A percentile compares a stretch with the other conserved stretches of the same genome.
These are phyloP conservation scores for Leishmania turanica DNA, from an alignment of 208 protist genomes.

Conservation along the genomic window DNA sequence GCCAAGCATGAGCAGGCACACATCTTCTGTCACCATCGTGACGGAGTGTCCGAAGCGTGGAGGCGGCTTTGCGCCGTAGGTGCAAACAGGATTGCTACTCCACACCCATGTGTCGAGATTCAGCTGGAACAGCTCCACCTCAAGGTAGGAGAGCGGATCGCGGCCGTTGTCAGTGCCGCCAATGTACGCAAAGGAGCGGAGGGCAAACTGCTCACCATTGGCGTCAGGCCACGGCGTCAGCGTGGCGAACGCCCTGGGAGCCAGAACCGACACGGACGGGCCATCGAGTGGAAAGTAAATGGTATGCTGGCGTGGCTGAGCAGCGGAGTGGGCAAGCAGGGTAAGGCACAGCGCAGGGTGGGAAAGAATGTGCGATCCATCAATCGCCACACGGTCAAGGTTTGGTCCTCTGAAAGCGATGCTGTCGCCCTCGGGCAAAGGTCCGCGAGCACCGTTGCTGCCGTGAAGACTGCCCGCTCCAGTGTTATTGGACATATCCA, in stretches of 20 bases:
- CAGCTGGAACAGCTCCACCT: constrained; percentile 49
- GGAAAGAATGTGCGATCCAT: constrained; percentile 17
- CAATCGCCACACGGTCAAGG: constrained; percentile 13
- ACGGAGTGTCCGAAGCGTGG: constrained; percentile 73
- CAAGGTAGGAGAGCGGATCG: constrained; percentile 53
- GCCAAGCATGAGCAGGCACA: constrained; percentile 69
- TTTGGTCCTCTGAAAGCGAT: constrained; percentile 7
- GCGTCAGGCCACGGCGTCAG: constrained; percentile 54
- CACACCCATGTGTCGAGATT: constrained; percentile 31
- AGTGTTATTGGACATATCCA: constrained; percentile 11
- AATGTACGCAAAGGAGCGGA: constrained; percentile 55
- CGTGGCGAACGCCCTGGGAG: constrained; percentile 58
- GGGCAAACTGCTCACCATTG: constrained; percentile 8
- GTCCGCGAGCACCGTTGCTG: not conserved
- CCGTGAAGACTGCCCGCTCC: not conserved
- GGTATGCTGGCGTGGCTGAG: constrained; percentile 35
- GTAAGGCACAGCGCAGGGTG: constrained; percentile 35
- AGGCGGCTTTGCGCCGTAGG: constrained; percentile 65
- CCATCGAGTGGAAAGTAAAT: constrained; percentile 43
- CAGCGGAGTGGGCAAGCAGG: not conserved
- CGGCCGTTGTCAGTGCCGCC: constrained; percentile 69
- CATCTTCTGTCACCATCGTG: constrained; percentile 27
- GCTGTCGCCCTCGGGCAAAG: not conserved
- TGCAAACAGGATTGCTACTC: constrained; percentile 31
- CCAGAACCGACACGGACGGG: constrained; percentile 25